Percentiles rank a stretch among this genome's conserved stretches.
phyloP scores from a whole-genome alignment of 805 yeast genomes.

The Sungouiozyma intestinalis region DNA sequence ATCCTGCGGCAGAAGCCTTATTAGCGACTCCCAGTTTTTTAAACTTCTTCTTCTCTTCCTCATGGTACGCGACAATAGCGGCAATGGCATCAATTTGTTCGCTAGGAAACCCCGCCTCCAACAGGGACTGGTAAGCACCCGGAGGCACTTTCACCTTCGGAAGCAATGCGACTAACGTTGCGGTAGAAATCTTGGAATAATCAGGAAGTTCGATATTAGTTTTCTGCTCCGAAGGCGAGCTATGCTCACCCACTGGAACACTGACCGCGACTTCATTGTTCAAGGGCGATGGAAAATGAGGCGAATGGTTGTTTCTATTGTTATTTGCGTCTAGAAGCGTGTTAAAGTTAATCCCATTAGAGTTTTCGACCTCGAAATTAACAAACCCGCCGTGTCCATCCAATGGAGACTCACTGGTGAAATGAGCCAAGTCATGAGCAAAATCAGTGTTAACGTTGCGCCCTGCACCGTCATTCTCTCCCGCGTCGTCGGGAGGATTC shows the following conservation, averaged over 20 bases:
- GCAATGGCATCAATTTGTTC: conserved; percentile 67
- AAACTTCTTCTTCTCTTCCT: conserved; percentile 23
- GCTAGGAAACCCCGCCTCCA: conserved; percentile 54
- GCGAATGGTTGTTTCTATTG: conserved; percentile 1
- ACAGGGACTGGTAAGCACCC: conserved; percentile 55
- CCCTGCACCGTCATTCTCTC: too few relatives aligned
- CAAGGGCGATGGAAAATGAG: conserved; percentile 1
- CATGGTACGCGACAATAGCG: conserved; percentile 64
- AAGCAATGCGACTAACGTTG: conserved; percentile 32
- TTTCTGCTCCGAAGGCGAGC: conserved; percentile 1
- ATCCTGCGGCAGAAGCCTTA: background rate
- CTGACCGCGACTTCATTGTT: background rate
- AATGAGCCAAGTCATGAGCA: too few relatives aligned
- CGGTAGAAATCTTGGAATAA: conserved; percentile 23
- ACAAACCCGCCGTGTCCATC: conserved; percentile 9
- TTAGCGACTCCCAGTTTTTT: background rate
- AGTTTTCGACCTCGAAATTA: conserved; percentile 8
- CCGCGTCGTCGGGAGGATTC: background rate
- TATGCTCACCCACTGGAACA: background rate
- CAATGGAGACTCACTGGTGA: too few relatives aligned
- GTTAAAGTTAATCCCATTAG: background rate
- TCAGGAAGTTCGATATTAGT: conserved; percentile 21
- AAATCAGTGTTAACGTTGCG: too few relatives aligned
- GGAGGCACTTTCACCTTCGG: conserved; percentile 64
- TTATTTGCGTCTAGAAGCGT: background rate